Evolutionary conservation across 176 grass and related monocot genomes (phyloP).

Genomic region (Puya raimondii): DNA sequence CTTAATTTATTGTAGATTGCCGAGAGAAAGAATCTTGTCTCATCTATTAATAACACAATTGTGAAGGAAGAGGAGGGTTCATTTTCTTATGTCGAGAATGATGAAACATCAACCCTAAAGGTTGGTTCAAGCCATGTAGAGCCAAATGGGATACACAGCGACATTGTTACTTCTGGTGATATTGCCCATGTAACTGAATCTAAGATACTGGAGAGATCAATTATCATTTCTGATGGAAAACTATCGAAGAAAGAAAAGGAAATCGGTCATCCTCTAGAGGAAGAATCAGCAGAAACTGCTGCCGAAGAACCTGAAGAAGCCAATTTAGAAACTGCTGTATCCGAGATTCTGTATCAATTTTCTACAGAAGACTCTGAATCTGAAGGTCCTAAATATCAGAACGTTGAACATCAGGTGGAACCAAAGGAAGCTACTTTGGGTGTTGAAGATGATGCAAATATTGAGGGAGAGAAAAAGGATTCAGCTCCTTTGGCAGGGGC

Average conservation of each 20-base stretch:
- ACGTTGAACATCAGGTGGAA: not conserved
- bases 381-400: not conserved
- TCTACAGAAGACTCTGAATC: not conserved
- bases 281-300: not conserved
- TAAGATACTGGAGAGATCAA: not conserved
- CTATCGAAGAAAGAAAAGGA: not conserved
- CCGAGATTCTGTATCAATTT: not conserved
- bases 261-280: not conserved
- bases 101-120: not conserved
- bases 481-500: conserved; percentile 51
- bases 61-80: not conserved
- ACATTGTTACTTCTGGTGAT: not conserved
- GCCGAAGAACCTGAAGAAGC: not conserved
- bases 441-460: conserved; percentile 7
- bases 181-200: not conserved
- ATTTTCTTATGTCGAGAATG: not conserved
- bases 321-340: not conserved
- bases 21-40: not conserved
- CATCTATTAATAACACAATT: not conserved
- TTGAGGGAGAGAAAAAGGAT: conserved; percentile 30
- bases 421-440: not conserved
- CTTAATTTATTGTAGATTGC: not conserved
- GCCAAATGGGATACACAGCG: not conserved
- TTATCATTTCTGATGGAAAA: not conserved
- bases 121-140: not conserved